Evolutionary conservation across 176 grass and related monocot genomes (phyloP).

Genomic region (Aegilops longissima): DNA sequence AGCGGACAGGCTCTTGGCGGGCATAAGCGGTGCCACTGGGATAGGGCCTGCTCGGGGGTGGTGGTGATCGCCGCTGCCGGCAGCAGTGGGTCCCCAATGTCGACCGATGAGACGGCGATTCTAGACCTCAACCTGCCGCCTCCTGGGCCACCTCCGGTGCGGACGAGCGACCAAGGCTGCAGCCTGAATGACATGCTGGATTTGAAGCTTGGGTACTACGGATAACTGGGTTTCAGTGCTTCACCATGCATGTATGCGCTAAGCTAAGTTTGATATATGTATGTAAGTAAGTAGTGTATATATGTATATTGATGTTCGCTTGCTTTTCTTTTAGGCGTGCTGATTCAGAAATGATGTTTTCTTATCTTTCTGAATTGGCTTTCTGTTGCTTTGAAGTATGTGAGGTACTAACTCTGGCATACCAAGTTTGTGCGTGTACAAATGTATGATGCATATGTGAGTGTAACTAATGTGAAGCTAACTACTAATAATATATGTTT

Average conservation of each 20-base stretch:
- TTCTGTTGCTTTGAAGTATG: background rate
- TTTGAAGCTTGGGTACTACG: constrained; percentile 34
- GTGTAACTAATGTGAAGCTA: background rate
- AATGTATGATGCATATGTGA: background rate
- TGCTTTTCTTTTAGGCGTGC: background rate
- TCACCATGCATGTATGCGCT: background rate
- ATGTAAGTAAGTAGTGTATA: background rate
- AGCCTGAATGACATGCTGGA: constrained; percentile 30
- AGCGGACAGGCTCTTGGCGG: constrained; percentile 75
- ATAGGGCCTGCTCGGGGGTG: background rate
- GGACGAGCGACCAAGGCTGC: background rate
- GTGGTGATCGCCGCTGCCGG: background rate
- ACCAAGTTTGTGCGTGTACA: background rate
- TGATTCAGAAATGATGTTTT: constrained; percentile 34
- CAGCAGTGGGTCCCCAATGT: background rate
- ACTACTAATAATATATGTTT: background rate
- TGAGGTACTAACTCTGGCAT: background rate
- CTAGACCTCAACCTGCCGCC: constrained; percentile 52
- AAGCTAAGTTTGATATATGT: constrained; percentile 7
- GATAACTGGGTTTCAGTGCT: background rate
- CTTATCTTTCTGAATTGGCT: constrained; percentile 19
- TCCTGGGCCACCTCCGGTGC: background rate
- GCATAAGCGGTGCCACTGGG: constrained; percentile 65
- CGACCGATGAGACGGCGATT: background rate
- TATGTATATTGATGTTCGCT: background rate